Conservation (phyloP, 768 basidiomycete genomes). For the Phylloporus rhodoxanthus region DNA sequence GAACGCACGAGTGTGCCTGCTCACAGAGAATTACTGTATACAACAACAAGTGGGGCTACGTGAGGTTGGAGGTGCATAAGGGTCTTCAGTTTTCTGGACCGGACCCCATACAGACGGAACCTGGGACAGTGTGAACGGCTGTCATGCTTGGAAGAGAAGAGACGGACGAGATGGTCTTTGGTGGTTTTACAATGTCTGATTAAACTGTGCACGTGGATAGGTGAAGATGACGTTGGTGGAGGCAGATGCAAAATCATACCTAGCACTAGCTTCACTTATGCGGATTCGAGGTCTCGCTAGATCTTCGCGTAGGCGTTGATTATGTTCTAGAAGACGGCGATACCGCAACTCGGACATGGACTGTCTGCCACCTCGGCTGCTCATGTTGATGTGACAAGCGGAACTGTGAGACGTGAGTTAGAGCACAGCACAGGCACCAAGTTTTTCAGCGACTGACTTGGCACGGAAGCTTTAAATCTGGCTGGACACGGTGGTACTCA, state of each 20-base stretch:
- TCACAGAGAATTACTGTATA: conserved; percentile 41
- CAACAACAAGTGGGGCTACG: conserved; percentile 49
- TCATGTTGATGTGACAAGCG: conserved; percentile 38
- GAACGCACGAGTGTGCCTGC: background rate
- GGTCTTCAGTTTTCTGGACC: conserved; percentile 87
- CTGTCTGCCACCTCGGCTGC: conserved; percentile 57
- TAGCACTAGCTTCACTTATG: conserved; percentile 67
- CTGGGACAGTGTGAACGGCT: conserved; percentile 36
- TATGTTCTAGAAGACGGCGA: conserved; percentile 71
- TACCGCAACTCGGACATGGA: conserved; percentile 81
- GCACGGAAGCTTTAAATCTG: background rate
- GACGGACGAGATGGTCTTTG: conserved; percentile 59
- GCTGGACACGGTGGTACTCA: background rate
- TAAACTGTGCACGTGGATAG: conserved; percentile 38
- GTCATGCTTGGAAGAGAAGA: conserved; percentile 1
- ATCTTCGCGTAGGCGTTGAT: conserved; percentile 66
- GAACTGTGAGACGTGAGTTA: conserved; percentile 1
- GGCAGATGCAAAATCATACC: conserved; percentile 37
- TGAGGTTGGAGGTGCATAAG: conserved; percentile 71
- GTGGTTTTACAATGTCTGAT: conserved; percentile 73
- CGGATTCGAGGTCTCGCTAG: conserved; percentile 63
- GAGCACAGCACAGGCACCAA: background rate
- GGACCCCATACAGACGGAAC: conserved; percentile 97
- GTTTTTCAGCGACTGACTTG: conserved; percentile 4
- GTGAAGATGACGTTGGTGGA: conserved; percentile 4